Conservation (phyloP, 345 rosid species). For the Lumnitzera racemosa region DNA sequence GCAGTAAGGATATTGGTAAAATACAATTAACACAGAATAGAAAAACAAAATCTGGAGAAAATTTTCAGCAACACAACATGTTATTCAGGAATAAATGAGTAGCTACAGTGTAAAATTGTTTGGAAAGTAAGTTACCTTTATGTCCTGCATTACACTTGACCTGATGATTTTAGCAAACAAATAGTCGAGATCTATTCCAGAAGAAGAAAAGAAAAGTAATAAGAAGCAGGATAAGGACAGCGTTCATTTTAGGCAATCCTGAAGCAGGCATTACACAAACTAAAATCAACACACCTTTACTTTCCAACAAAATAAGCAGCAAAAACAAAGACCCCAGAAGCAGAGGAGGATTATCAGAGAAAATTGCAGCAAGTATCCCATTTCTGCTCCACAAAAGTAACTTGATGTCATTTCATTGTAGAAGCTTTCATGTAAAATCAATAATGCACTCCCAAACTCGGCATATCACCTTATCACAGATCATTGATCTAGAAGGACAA, state of each 20-base stretch:
- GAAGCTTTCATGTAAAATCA: no score
- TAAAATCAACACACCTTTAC: slow-evolving; percentile 32
- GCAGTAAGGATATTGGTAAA: no score
- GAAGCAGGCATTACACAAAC: background rate
- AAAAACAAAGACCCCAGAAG: slow-evolving; percentile 41
- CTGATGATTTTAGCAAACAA: slow-evolving; percentile 18
- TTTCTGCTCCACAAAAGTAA: slow-evolving; percentile 25
- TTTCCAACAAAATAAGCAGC: slow-evolving; percentile 40
- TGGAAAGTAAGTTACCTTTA: slow-evolving; percentile 24
- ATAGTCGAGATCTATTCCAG: slow-evolving; percentile 31
- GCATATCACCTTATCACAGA: no score
- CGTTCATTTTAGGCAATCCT: slow-evolving; percentile 1
- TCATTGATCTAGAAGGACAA: no score
- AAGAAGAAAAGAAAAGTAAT: background rate
- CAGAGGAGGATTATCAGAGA: slow-evolving; percentile 38
- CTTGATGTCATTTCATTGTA: slow-evolving; percentile 2
- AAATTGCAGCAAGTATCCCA: slow-evolving; percentile 31
- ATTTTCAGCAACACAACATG: no score
- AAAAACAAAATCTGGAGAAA: no score
- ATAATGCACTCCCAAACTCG: no score
- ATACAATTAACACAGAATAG: no score
- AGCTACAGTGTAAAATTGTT: background rate
- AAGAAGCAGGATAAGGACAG: slow-evolving; percentile 1
- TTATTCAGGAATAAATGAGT: background rate
- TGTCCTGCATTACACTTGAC: slow-evolving; percentile 18